phyloP scores from a whole-genome alignment of 106 monocot species.

The Gastrodia elata region DNA sequence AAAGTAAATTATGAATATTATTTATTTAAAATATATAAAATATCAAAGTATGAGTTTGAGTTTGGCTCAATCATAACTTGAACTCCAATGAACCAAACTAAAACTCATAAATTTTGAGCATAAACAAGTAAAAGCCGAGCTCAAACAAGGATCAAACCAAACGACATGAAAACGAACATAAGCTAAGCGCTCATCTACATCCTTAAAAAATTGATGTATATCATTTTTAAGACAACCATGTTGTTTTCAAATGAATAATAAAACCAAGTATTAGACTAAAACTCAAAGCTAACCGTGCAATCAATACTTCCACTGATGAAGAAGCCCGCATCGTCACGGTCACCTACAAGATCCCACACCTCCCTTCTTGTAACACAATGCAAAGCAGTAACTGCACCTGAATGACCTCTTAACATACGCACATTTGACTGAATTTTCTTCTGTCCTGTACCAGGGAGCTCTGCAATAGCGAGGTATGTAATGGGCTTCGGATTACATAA shows the following conservation, averaged over 20 bases:
- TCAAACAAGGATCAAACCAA: no score
- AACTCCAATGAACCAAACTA: no score
- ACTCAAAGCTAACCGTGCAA: constrained; percentile 50
- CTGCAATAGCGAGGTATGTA: constrained; percentile 32
- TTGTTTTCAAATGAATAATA: constrained; percentile 1
- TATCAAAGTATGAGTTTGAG: no score
- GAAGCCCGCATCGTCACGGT: constrained; percentile 98
- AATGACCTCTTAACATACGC: constrained; percentile 74
- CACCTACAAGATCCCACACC: constrained; percentile 99
- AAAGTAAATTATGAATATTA: no score
- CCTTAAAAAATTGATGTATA: no score
- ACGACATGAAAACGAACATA: no score
- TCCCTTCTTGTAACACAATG: constrained; percentile 97
- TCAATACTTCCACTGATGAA: constrained; percentile 99
- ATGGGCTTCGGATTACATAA: constrained; percentile 23
- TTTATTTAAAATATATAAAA: no score
- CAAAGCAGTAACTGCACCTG: constrained; percentile 86
- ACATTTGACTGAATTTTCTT: constrained; percentile 82
- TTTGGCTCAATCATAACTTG: no score
- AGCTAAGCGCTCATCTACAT: no score
- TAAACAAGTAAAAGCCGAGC: no score
- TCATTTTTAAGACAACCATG: no score
- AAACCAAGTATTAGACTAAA: background rate
- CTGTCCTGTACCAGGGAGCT: constrained; percentile 38
- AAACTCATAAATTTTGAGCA: no score